Conservation (phyloP, 768 basidiomycete species). For the Dentipellis sp. region DNA sequence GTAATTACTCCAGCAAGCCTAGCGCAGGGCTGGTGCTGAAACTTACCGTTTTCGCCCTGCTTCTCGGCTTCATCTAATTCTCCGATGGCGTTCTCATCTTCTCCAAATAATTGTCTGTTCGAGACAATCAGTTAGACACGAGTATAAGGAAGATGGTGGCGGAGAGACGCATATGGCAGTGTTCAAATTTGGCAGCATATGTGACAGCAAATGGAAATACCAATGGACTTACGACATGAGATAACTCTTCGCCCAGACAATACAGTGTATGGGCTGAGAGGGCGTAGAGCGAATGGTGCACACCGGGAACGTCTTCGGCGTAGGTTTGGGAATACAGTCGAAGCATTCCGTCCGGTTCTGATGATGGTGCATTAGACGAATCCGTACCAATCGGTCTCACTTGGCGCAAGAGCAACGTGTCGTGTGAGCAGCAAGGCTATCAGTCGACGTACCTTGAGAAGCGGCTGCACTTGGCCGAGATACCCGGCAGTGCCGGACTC, state of each 20-base stretch:
- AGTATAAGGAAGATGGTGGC: no score
- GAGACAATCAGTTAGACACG: neutral
- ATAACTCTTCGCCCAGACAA: conserved; percentile 98
- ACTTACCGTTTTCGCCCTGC: conserved; percentile 85
- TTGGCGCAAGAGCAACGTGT: neutral
- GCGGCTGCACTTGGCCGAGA: conserved; percentile 92
- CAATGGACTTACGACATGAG: conserved; percentile 64
- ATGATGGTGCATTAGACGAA: neutral
- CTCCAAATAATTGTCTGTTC: conserved; percentile 84
- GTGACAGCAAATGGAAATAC: neutral
- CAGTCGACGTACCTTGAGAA: conserved; percentile 56
- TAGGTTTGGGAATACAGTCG: conserved; percentile 89
- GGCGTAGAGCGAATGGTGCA: conserved; percentile 98
- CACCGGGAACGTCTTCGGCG: conserved; percentile 92
- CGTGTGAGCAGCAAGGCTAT: neutral
- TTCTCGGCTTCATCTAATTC: conserved; percentile 91
- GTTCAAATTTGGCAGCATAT: neutral
- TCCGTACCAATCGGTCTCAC: no score
- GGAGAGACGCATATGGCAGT: neutral
- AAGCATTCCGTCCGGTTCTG: conserved; percentile 92
- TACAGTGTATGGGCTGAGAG: conserved; percentile 95
- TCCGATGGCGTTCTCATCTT: conserved; percentile 71
- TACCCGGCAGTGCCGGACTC: conserved; percentile 98
- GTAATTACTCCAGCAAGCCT: neutral
- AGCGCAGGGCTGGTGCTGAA: neutral